Percentiles rank a stretch among this genome's conserved stretches.
phyloP scores from a whole-genome alignment of 2,329 filamentous ascomycete genomes.

The Alternaria triticimaculans region DNA sequence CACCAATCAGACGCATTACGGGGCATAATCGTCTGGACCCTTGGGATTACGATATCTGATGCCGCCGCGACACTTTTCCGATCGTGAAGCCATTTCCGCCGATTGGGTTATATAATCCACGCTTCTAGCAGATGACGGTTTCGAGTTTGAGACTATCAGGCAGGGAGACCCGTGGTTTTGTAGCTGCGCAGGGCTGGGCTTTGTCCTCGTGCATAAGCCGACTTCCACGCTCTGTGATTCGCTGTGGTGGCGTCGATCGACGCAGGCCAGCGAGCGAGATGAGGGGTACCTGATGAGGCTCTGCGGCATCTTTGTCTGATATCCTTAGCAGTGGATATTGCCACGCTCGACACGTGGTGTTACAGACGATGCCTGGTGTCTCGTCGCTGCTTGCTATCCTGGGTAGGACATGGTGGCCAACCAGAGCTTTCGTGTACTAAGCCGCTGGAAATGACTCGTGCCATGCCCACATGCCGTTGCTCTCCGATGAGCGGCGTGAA shows the following conservation, averaged over 20 bases:
- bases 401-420: constrained; percentile 1
- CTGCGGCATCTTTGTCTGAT: constrained; percentile 13
- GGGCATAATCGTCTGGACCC: constrained; percentile 21
- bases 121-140: not conserved
- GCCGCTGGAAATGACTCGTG: constrained; percentile 18
- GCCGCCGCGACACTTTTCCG: constrained; percentile 3
- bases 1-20: constrained; percentile 24
- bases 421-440: constrained; percentile 9
- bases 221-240: constrained; percentile 27
- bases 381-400: not conserved
- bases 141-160: not conserved
- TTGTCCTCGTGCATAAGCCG: constrained; percentile 16
- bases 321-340: constrained; percentile 3
- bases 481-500: constrained; percentile 10
- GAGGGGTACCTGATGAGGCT: constrained; percentile 27
- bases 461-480: constrained; percentile 17
- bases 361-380: not conserved
- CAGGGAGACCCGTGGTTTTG: constrained; percentile 8
- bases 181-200: constrained; percentile 7
- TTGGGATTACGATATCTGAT: constrained; percentile 31
- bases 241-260: constrained; percentile 21
- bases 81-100: constrained; percentile 17
- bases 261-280: constrained; percentile 13
- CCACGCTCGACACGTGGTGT: not conserved
- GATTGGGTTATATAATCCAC: constrained; percentile 12